phyloP scores from a whole-genome alignment of 2,329 filamentous ascomycete species.

The Arthrobotrys musiformis region DNA sequence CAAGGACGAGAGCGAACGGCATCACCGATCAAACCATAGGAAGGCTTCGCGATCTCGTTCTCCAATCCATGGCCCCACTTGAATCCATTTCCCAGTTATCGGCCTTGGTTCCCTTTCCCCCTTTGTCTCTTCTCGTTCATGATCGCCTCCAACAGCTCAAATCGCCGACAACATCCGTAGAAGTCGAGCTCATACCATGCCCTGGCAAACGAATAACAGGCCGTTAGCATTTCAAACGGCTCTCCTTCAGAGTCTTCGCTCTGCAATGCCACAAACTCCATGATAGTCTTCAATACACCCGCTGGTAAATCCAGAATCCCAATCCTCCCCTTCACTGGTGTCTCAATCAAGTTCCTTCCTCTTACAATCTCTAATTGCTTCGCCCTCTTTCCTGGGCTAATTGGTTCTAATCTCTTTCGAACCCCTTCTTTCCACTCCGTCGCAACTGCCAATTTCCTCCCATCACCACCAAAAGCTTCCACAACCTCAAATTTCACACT shows the following conservation, averaged over 20 bases:
- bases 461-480: slow-evolving; percentile 17
- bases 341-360: slow-evolving; percentile 8
- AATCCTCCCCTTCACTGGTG: background rate
- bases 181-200: slow-evolving; percentile 7
- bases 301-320: slow-evolving; percentile 35
- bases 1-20: slow-evolving; percentile 9
- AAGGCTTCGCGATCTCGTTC: slow-evolving; percentile 31
- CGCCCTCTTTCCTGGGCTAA: background rate
- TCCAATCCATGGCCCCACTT: background rate
- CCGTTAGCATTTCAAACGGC: background rate
- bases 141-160: background rate
- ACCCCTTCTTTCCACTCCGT: slow-evolving; percentile 16
- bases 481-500: slow-evolving; percentile 36
- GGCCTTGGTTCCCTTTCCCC: background rate
- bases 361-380: slow-evolving; percentile 14
- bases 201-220: slow-evolving; percentile 24
- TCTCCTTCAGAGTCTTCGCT: background rate
- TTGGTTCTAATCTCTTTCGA: background rate
- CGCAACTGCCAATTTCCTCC: slow-evolving; percentile 21
- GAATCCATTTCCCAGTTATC: background rate
- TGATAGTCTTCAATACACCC: slow-evolving; percentile 22
- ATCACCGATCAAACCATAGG: slow-evolving; percentile 19
- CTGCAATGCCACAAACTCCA: background rate
- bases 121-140: background rate
- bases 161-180: background rate